phyloP scores from a whole-genome alignment of 257 asterid genomes.

The Cynanchum wilfordii region DNA sequence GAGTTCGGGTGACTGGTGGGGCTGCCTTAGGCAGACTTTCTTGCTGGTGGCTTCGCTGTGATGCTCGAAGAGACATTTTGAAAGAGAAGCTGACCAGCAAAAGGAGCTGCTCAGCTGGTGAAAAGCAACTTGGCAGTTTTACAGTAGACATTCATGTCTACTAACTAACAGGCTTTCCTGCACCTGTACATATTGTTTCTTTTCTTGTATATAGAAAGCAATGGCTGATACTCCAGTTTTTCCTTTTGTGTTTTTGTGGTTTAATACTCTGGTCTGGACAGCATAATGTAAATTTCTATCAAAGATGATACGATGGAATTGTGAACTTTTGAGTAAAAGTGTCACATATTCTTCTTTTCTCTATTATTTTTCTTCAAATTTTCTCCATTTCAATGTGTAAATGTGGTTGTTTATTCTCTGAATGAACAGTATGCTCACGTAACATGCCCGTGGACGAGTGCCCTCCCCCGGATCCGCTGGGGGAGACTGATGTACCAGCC shows the following conservation, averaged over 20 bases:
- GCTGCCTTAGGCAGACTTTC: conserved; percentile 53
- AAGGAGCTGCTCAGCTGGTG: conserved; percentile 19
- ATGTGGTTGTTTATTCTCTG: not conserved
- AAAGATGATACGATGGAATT: not conserved
- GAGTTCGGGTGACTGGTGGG: conserved; percentile 44
- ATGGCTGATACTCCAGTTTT: not conserved
- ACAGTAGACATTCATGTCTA: conserved; percentile 44
- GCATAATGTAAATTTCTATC: not conserved
- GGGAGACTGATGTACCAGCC: too few species aligned
- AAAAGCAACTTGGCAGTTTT: conserved; percentile 25
- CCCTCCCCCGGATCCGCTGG: too few species aligned
- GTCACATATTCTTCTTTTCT: not conserved
- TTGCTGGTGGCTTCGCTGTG: conserved; percentile 41
- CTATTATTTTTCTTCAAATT: too few species aligned
- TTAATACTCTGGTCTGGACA: not conserved
- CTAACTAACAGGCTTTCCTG: conserved; percentile 19
- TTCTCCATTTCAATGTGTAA: not conserved
- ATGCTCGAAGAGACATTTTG: conserved; percentile 22
- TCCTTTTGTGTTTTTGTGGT: not conserved
- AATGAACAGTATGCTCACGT: too few species aligned
- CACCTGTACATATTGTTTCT: conserved; percentile 17
- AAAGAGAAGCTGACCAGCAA: conserved; percentile 21
- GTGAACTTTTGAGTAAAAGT: not conserved
- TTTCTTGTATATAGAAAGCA: not conserved
- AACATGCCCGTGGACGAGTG: too few species aligned